These are phyloP conservation scores for Calonectria ilicicola DNA, from an alignment of 2,329 filamentous ascomycete species.

Conservation along the genomic window DNA sequence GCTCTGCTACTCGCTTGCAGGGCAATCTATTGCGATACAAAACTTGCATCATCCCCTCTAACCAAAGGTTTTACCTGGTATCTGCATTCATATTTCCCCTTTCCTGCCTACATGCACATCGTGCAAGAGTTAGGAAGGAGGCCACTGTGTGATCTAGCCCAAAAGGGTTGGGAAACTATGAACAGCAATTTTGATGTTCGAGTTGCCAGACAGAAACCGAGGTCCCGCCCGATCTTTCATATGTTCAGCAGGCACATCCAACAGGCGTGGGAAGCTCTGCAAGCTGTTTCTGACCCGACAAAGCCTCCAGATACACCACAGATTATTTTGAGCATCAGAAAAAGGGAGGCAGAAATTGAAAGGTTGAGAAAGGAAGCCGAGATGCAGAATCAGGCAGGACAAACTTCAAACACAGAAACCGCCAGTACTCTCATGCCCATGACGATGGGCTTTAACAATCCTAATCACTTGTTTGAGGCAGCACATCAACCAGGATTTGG, in stretches of 20 bases:
- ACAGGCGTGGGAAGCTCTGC: not conserved
- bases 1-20: slow-evolving; percentile 46
- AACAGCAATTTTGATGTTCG: slow-evolving; percentile 44
- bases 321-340: not conserved
- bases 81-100: slow-evolving; percentile 50
- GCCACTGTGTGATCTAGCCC: slow-evolving; percentile 35
- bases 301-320: not conserved
- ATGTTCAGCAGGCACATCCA: not conserved
- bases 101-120: slow-evolving; percentile 55
- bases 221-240: not conserved
- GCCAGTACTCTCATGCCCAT: not conserved
- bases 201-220: not conserved
- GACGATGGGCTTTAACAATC: not conserved
- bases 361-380: not conserved
- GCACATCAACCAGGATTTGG: not conserved
- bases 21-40: slow-evolving; percentile 53
- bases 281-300: not conserved
- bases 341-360: too few species aligned
- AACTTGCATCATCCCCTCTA: slow-evolving; percentile 45
- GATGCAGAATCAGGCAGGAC: not conserved
- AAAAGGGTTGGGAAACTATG: slow-evolving; percentile 48
- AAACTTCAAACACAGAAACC: not conserved
- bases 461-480: not conserved
- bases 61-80: slow-evolving; percentile 53
- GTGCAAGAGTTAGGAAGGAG: slow-evolving; percentile 47